Evolutionary conservation across 1,284 basidiomycete genomes (phyloP).

Genomic region (Naganishia liquefaciens): DNA sequence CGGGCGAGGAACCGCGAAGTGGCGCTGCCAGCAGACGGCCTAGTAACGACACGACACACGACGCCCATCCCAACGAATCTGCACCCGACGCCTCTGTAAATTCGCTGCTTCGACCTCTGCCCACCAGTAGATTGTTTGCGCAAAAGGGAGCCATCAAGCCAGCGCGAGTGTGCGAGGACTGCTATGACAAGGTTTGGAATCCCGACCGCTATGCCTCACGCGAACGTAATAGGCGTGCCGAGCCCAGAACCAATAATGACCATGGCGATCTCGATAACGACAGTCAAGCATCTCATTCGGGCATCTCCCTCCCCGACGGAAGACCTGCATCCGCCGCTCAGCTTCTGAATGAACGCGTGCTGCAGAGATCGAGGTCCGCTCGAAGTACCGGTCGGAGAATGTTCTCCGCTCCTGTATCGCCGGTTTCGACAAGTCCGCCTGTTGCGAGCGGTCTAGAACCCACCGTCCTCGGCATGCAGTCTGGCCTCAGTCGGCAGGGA

Average conservation of each 20-base stretch:
- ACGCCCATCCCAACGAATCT: background rate
- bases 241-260: background rate
- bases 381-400: constrained; percentile 6
- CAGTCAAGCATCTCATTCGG: constrained; percentile 19
- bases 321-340: constrained; percentile 7
- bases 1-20: constrained; percentile 7
- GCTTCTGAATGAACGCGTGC: constrained; percentile 17
- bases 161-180: constrained; percentile 26
- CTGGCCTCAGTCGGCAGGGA: background rate
- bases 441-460: constrained; percentile 4
- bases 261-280: constrained; percentile 20
- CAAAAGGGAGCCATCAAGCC: constrained; percentile 16
- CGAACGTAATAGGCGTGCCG: constrained; percentile 21
- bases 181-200: constrained; percentile 26
- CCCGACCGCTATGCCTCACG: constrained; percentile 9
- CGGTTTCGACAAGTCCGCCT: constrained; percentile 27
- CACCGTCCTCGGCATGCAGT: constrained; percentile 2
- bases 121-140: background rate
- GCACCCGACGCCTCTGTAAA: background rate
- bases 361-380: constrained; percentile 9
- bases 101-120: constrained; percentile 6
- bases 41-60: constrained; percentile 3
- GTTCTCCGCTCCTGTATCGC: constrained; percentile 30
- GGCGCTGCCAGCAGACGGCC: constrained; percentile 6
- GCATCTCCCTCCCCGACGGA: constrained; percentile 15